Conservation (phyloP, 73 alveolate species). For the Symbiodinium natans region DNA sequence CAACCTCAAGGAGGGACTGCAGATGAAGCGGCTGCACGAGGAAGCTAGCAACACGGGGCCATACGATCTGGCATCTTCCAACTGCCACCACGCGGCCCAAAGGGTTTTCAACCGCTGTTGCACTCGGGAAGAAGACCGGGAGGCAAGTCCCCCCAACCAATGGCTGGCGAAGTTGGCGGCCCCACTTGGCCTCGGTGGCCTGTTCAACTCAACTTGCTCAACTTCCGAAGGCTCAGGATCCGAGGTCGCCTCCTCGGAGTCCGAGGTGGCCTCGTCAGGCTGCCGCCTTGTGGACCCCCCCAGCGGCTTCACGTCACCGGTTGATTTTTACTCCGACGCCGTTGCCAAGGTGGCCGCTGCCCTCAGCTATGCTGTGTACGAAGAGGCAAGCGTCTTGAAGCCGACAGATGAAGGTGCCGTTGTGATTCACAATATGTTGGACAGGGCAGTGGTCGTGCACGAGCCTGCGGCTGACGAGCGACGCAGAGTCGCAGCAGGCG, state of each 20-base stretch:
- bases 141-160: not conserved
- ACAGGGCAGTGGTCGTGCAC: not conserved
- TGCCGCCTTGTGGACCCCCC: not conserved
- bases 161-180: not conserved
- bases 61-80: not conserved
- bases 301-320: not conserved
- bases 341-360: not conserved
- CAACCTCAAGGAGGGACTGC: not conserved
- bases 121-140: not conserved
- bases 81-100: not conserved
- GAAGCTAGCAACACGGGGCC: not conserved
- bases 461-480: not conserved
- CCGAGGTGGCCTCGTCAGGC: not conserved
- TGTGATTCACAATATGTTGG: no score
- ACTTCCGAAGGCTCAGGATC: not conserved
- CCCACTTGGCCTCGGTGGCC: not conserved
- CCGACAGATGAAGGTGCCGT: not conserved
- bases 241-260: not conserved
- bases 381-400: not conserved
- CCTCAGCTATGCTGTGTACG: not conserved
- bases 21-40: not conserved
- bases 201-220: not conserved
- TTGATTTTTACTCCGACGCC: not conserved
- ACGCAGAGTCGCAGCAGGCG: not conserved
- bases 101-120: not conserved